Base-by-base conservation (phyloP, 1,284 basidiomycete species). In the Papiliotrema terrestris region DNA sequence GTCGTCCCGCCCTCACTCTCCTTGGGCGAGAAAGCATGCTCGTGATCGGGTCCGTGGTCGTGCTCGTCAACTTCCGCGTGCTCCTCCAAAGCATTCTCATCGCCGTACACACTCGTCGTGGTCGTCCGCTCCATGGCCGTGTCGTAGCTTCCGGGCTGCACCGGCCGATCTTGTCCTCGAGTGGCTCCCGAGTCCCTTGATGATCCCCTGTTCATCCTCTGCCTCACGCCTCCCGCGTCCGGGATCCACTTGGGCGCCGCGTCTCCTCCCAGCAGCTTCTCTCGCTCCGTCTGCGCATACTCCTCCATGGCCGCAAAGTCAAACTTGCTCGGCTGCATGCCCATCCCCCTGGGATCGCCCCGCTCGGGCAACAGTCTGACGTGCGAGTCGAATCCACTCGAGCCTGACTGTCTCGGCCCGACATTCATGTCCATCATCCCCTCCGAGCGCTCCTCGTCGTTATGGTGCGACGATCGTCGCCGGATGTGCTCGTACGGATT, bases 291-390 rank as follows among this genome's bases (percentile, higher is more conserved):
- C 0, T 76, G 75, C 0, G 88, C 89, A 73, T 87, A 96, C 15
- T 84, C 82, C 68, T 96, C 93, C 82, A 96, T 86, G 0, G 78
- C 80, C 0, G 73, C 67, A 71, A 94, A 96, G 71, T 93, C 85
- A 71, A 91, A 95, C 15, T 80, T 77, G 22, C 69, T 65, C 42
- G 20, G 61, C 55, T 6, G 44, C 37, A 45, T 55, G 23, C 49
- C 32, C 32, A 23, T 42, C 22, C 41, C 49, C 15, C 54, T 17
- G 22, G 29, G n/a, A 26, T 45, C 26, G n/a, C 38, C 35, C 47
- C 26, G 36, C 36, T 56, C 51, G 19, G 46, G 52, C 17, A 64
- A n/a, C 8, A 62, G 48, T 15, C 62, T 48, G 22, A 54, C 26
- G 46, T 62, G 60, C 6, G 65, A 63, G 32, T 67, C 65, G 49